Percentiles rank a stretch among this genome's conserved stretches.
Evolutionary conservation across 1,284 basidiomycete genomes (phyloP).

Genomic region (Malassezia globosa): DNA sequence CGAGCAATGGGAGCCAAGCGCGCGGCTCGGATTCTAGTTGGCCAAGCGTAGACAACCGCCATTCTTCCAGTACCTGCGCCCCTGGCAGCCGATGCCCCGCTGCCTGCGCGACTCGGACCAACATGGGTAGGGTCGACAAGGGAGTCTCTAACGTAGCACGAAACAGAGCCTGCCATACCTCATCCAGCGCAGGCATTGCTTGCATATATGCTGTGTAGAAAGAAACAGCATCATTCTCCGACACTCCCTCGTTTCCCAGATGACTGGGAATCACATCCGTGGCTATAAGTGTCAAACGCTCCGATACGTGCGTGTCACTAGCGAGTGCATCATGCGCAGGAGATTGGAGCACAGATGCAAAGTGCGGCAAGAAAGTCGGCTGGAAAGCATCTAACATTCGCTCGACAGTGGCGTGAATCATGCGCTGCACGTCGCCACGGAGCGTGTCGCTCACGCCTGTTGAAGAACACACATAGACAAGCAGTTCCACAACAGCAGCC

Average conservation of each 20-base stretch:
- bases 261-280: constrained; percentile 1
- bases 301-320: not conserved
- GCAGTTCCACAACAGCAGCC: not conserved
- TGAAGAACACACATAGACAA: not conserved
- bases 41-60: not conserved
- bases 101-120: constrained; percentile 3
- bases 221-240: not conserved
- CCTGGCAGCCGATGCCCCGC: not conserved
- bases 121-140: not conserved
- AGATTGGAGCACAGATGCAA: not conserved
- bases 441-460: not conserved
- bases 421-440: not conserved
- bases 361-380: not conserved
- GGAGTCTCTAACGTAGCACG: not conserved
- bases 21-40: not conserved
- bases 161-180: not conserved
- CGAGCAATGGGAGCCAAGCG: constrained; percentile 1
- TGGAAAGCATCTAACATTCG: not conserved
- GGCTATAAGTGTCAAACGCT: not conserved
- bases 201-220: constrained; percentile 12
- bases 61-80: not conserved
- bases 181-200: not conserved
- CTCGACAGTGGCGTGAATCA: not conserved
- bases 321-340: not conserved
- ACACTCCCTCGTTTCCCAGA: not conserved